Evolutionary conservation across 225 moss, liverwort and hornwort species (phyloP).

Genomic region (Thuidium tamariscinum): DNA sequence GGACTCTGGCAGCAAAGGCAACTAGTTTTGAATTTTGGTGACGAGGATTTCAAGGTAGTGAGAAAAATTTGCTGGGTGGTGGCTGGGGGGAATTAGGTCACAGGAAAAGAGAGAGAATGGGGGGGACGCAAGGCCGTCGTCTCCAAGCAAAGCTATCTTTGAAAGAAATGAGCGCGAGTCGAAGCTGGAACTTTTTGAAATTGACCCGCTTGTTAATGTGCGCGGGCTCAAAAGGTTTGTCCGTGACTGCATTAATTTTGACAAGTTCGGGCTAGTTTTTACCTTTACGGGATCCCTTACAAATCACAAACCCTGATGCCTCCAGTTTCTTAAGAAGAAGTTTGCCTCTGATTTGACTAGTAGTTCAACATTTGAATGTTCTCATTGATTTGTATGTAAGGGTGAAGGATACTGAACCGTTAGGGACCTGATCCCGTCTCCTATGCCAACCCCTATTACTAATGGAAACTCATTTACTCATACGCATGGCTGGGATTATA

Average conservation of each 20-base stretch:
- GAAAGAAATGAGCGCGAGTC: constrained; percentile 84
- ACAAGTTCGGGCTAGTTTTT: background rate
- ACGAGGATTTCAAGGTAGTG: background rate
- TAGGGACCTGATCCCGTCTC: background rate
- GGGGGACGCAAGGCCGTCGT: constrained; percentile 25
- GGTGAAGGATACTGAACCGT: background rate
- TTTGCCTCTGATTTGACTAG: background rate
- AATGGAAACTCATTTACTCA: background rate
- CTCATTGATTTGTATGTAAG: background rate
- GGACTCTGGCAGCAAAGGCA: background rate
- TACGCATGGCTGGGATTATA: background rate
- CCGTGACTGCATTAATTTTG: background rate
- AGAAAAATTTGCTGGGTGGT: background rate
- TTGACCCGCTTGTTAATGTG: constrained; percentile 92
- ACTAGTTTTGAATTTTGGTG: background rate
- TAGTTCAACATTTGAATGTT: background rate
- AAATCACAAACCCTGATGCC: background rate
- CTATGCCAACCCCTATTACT: background rate
- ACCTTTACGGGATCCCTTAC: background rate
- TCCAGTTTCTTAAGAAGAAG: background rate
- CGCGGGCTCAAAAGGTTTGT: constrained; percentile 82
- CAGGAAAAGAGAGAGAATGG: constrained; percentile 22
- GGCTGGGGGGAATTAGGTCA: constrained; percentile 12
- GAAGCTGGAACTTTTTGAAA: constrained; percentile 95
- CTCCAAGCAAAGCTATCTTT: constrained; percentile 49